Evolutionary conservation across 2,329 filamentous ascomycete genomes (phyloP).

Genomic region (Ceratocystis lukuohia): DNA sequence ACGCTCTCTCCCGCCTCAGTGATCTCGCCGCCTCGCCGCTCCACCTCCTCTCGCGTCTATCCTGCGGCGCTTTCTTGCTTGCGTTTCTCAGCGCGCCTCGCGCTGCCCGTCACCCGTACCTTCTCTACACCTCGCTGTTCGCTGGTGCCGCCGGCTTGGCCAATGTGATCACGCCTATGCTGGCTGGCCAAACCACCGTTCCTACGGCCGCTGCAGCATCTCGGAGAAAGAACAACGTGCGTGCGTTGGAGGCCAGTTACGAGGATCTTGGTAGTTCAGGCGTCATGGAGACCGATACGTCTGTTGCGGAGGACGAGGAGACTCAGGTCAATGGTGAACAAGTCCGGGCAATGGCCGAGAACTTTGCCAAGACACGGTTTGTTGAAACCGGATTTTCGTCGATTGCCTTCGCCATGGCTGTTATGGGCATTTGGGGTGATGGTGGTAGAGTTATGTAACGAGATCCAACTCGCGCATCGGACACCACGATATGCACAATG

Average conservation of each 20-base stretch:
- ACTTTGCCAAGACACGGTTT: constrained; percentile 40
- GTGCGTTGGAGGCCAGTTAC: constrained; percentile 55
- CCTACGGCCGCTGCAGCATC: constrained; percentile 8
- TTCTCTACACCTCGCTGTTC: constrained; percentile 69
- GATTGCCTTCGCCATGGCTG: constrained; percentile 45
- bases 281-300: constrained; percentile 27
- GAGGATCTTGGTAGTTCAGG: constrained; percentile 45
- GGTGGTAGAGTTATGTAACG: constrained; percentile 28
- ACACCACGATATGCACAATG: neutral
- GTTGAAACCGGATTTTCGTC: constrained; percentile 41
- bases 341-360: constrained; percentile 43
- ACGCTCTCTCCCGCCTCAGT: constrained; percentile 56
- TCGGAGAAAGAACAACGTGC: constrained; percentile 14
- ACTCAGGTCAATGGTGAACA: constrained; percentile 47
- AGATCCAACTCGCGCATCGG: neutral
- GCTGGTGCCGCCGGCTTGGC: constrained; percentile 47
- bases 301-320: constrained; percentile 33
- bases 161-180: constrained; percentile 35
- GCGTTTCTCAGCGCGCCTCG: constrained; percentile 66
- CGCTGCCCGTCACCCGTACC: constrained; percentile 69
- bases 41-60: constrained; percentile 52
- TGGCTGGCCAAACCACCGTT: constrained; percentile 27
- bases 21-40: constrained; percentile 51
- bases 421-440: constrained; percentile 55
- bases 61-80: constrained; percentile 58